These are phyloP conservation scores for Ceriops tagal DNA, from an alignment of 345 rosid species.

Conservation along the genomic window DNA sequence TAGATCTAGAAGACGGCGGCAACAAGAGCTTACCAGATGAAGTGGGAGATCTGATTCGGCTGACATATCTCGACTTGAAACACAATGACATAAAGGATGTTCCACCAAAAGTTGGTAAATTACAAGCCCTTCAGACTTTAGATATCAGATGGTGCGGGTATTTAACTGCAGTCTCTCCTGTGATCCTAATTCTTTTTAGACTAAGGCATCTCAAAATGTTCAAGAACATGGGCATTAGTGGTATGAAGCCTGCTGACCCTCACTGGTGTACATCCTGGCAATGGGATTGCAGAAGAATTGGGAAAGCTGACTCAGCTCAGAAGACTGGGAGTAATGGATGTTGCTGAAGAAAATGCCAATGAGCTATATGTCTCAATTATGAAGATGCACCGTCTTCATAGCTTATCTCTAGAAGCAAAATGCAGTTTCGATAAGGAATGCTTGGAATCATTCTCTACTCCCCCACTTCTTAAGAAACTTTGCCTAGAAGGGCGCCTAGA, in stretches of 20 bases:
- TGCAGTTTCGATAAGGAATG: neutral
- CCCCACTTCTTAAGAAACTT: slow-evolving; percentile 34
- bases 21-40: slow-evolving; percentile 32
- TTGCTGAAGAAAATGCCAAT: slow-evolving; percentile 23
- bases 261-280: slow-evolving; percentile 32
- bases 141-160: slow-evolving; percentile 36
- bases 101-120: slow-evolving; percentile 23
- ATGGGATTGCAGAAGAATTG: slow-evolving; percentile 28
- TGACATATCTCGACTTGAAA: slow-evolving; percentile 39
- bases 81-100: slow-evolving; percentile 26
- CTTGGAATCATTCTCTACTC: slow-evolving; percentile 34
- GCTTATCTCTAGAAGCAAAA: slow-evolving; percentile 31
- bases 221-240: slow-evolving; percentile 19
- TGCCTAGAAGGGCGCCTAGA: slow-evolving; percentile 29
- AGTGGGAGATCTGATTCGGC: slow-evolving; percentile 39
- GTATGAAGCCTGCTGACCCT: slow-evolving; percentile 34
- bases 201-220: slow-evolving; percentile 36
- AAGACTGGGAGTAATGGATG: slow-evolving; percentile 36
- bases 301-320: slow-evolving; percentile 28
- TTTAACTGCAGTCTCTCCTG: slow-evolving; percentile 14
- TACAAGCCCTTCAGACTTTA: slow-evolving; percentile 27
- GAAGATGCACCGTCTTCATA: slow-evolving; percentile 33
- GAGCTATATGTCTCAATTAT: slow-evolving; percentile 30
- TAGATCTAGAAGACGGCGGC: slow-evolving; percentile 32
- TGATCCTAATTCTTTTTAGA: slow-evolving; percentile 22